phyloP scores from a whole-genome alignment of 2,329 filamentous ascomycete genomes.

The Fusarium nodosum region DNA sequence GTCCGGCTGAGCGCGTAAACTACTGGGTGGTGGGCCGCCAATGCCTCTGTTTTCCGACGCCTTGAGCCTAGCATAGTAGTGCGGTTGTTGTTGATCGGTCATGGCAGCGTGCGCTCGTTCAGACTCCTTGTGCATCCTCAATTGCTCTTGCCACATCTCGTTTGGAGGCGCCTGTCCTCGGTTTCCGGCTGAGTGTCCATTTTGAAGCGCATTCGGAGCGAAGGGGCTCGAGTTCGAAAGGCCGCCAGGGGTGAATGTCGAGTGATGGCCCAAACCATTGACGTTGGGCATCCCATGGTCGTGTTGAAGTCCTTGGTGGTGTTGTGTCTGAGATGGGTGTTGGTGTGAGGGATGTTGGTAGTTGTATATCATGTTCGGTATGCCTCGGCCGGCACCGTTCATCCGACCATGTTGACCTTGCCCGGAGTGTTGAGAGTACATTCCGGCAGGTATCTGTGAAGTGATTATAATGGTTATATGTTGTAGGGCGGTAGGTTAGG shows the following conservation, averaged over 20 bases:
- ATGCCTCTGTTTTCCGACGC: slow-evolving; percentile 78
- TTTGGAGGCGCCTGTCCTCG: slow-evolving; percentile 67
- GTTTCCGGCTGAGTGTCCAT: slow-evolving; percentile 65
- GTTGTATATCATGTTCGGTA: slow-evolving; percentile 76
- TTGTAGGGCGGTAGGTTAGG: slow-evolving; percentile 36
- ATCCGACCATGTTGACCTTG: slow-evolving; percentile 81
- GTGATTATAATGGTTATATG: slow-evolving; percentile 32
- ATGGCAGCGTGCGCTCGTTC: slow-evolving; percentile 80
- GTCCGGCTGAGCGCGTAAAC: slow-evolving; percentile 62
- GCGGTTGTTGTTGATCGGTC: slow-evolving; percentile 73
- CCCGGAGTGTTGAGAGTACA: slow-evolving; percentile 77
- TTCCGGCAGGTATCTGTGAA: slow-evolving; percentile 59
- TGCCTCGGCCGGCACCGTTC: slow-evolving; percentile 71
- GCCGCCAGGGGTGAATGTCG: slow-evolving; percentile 56
- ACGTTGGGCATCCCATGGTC: slow-evolving; percentile 68
- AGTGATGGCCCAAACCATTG: slow-evolving; percentile 66
- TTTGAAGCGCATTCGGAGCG: slow-evolving; percentile 66
- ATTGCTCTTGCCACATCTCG: slow-evolving; percentile 89
- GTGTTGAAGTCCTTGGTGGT: slow-evolving; percentile 71
- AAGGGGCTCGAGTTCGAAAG: slow-evolving; percentile 75
- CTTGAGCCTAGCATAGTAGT: slow-evolving; percentile 80
- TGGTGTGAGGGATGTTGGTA: slow-evolving; percentile 74
- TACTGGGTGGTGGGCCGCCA: slow-evolving; percentile 64
- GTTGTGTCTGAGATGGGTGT: slow-evolving; percentile 74
- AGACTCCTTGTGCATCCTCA: slow-evolving; percentile 83